A percentile compares a stretch with the other conserved stretches of the same genome.
Evolutionary conservation across 148 eudicot genomes (phyloP).

Genomic region (Agrostemma githago): DNA sequence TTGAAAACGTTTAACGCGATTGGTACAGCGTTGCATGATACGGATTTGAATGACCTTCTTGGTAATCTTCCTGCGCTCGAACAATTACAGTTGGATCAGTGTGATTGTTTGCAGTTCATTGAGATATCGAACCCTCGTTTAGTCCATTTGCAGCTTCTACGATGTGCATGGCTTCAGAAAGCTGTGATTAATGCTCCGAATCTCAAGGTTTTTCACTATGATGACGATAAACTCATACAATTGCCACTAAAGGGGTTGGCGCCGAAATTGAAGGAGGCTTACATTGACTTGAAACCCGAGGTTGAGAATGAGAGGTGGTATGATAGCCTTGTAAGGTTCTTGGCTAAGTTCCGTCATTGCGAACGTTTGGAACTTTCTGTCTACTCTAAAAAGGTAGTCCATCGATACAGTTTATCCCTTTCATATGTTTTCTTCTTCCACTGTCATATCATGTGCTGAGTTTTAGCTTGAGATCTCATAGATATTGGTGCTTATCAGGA

Average conservation of each 20-base stretch:
- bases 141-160: background rate
- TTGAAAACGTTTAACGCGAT: background rate
- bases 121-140: background rate
- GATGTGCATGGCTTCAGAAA: background rate
- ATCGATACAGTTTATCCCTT: background rate
- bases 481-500: too few relatives aligned
- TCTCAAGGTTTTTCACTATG: constrained; percentile 4
- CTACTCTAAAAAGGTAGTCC: constrained; percentile 8
- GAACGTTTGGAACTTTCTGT: constrained; percentile 1
- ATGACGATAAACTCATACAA: background rate
- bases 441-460: background rate
- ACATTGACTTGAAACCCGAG: constrained; percentile 5
- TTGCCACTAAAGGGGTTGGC: background rate
- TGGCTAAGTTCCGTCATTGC: constrained; percentile 15
- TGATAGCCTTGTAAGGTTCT: background rate
- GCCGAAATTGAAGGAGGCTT: constrained; percentile 1
- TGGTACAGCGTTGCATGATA: background rate
- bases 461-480: too few relatives aligned
- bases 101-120: background rate
- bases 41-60: background rate
- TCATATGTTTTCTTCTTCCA: background rate
- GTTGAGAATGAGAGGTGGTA: constrained; percentile 6
- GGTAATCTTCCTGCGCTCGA: background rate
- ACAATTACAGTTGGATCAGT: background rate
- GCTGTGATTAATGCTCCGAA: constrained; percentile 11